These are phyloP conservation scores for Jackrogersella minutella DNA, from an alignment of 495 filamentous ascomycete genomes.

Conservation along the genomic window DNA sequence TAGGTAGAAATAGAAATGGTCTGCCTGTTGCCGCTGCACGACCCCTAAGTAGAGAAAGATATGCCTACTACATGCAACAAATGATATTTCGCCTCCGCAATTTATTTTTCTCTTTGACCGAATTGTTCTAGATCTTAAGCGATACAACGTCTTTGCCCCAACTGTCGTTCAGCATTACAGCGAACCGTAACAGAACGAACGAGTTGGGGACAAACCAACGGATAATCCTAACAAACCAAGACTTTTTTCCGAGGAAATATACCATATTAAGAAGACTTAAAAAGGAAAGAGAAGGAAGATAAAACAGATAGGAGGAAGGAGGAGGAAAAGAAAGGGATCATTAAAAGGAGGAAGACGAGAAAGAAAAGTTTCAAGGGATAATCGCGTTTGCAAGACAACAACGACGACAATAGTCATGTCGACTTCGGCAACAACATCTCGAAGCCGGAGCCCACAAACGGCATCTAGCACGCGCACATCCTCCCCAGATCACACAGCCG, in stretches of 20 bases:
- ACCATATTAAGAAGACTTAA: too few species aligned
- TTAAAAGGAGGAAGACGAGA: not conserved
- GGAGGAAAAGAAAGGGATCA: not conserved
- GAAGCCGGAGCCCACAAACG: conserved; percentile 39
- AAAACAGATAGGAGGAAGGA: not conserved
- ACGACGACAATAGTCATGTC: conserved; percentile 21
- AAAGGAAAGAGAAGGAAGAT: not conserved
- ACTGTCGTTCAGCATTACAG: not conserved
- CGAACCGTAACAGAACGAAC: not conserved
- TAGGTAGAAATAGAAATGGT: too few species aligned
- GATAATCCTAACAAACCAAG: not conserved
- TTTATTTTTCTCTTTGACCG: not conserved
- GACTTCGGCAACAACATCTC: conserved; percentile 33
- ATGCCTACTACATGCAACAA: too few species aligned
- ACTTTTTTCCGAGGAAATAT: too few species aligned
- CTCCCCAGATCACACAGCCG: conserved; percentile 20
- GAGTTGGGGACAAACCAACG: not conserved
- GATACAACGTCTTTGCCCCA: not conserved
- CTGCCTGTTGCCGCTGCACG: too few species aligned
- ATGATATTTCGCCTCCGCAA: not conserved
- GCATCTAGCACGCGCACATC: conserved; percentile 28
- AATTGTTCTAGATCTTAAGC: not conserved
- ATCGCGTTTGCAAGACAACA: conserved; percentile 10
- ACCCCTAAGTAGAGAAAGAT: too few species aligned
- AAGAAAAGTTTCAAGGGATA: not conserved